Base-by-base conservation (phyloP, 805 yeast genomes). In the Cyberlindnera japonica region DNA sequence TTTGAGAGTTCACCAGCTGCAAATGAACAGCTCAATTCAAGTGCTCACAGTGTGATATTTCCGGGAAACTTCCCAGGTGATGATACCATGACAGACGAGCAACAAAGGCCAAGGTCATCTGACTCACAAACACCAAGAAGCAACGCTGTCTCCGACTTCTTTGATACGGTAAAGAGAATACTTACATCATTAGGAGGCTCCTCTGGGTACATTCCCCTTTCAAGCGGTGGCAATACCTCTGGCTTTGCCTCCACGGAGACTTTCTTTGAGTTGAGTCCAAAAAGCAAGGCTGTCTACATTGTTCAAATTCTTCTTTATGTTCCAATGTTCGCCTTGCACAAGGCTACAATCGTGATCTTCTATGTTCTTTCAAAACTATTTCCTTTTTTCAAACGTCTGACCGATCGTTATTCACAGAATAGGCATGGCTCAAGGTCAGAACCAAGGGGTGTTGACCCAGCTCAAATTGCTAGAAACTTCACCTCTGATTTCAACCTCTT, bases 381-480 rank as follows among this genome's bases (percentile, higher is more conserved):
- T 48, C 72, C 74, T 8, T 48, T 65, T 27, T 28, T 69, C 35
- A 69, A 64, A 16, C 57, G 63, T 11, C 37, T 67, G 10, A 59
- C 65, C 5, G 59, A 61, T 19, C 51, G 61, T 36, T 64, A 60
- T 41, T 64, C 71, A 2, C 64, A 65, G 34, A 60, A 63, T 42
- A 52, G 69, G 28, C 55, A 56, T 29, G 66, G 72, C 3, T 53
- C 67, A 7, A 51, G 57, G 27, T 50, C 67, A 1, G 58, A 63
- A 31, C 63, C 63, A 11, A 61, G 55, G 23, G 57, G 66, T 38
- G 54, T 61, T 35, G 77, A 78, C 51, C 81, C 86, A 1, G 67
- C 71, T 15, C 73, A 73, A 39, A 65, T 71, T 30, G 83, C 78
- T 1, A 66, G 71, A 38, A 64, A 69, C 43, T 78, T 80, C 50